Evolutionary conservation across 2,329 filamentous ascomycete genomes (phyloP).

Genomic region (Talaromyces pinophilus): DNA sequence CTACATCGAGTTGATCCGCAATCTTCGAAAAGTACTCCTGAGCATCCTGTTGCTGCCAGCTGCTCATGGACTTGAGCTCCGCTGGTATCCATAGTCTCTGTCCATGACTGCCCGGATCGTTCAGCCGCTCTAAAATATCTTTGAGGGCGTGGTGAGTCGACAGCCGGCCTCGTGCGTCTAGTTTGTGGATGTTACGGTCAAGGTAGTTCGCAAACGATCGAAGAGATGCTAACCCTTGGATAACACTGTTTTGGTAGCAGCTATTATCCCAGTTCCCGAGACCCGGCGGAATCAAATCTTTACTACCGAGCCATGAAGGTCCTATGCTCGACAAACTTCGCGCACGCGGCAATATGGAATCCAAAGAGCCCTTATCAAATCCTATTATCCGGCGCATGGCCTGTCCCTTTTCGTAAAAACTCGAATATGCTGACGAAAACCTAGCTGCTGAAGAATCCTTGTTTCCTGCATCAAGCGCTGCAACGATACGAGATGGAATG

Average conservation of each 20-base stretch:
- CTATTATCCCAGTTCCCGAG: constrained; percentile 92
- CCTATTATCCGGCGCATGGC: constrained; percentile 65
- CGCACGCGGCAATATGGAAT: constrained; percentile 59
- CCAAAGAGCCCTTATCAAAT: constrained; percentile 59
- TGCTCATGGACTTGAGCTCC: constrained; percentile 86
- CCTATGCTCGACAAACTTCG: constrained; percentile 58
- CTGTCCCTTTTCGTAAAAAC: constrained; percentile 61
- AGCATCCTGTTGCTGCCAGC: constrained; percentile 94
- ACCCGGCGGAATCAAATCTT: constrained; percentile 54
- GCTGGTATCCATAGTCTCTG: constrained; percentile 77
- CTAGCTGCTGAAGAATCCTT: constrained; percentile 46
- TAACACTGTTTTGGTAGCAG: constrained; percentile 95
- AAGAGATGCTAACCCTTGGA: constrained; percentile 80
- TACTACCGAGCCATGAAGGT: constrained; percentile 42
- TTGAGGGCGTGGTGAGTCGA: constrained; percentile 59
- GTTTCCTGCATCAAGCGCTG: constrained; percentile 52
- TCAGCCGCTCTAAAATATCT: constrained; percentile 69
- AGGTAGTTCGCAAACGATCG: constrained; percentile 69
- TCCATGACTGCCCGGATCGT: constrained; percentile 69
- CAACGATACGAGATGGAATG: constrained; percentile 43
- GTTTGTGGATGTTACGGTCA: constrained; percentile 40
- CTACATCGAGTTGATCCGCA: constrained; percentile 79
- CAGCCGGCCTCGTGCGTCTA: constrained; percentile 41
- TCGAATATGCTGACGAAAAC: constrained; percentile 38
- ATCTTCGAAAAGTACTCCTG: constrained; percentile 96